phyloP scores from a whole-genome alignment of 306 rosid genomes.

The Castanea sativa region DNA sequence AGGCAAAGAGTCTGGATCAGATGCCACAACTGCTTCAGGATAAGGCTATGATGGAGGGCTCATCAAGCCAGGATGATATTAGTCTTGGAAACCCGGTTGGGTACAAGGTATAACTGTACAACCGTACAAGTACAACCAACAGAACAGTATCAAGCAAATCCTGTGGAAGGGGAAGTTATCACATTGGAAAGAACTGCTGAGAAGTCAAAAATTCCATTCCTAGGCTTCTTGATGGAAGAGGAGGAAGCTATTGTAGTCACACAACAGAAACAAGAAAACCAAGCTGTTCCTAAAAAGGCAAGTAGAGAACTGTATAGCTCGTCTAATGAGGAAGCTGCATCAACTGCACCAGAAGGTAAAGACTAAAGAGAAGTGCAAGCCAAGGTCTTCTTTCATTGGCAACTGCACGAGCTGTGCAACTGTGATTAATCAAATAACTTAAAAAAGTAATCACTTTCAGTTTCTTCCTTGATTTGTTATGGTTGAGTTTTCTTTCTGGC shows the following conservation, averaged over 20 bases:
- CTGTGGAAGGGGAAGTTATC: conserved; percentile 55
- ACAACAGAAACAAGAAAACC: conserved; percentile 30
- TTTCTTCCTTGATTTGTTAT: conserved; percentile 15
- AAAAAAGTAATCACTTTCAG: background rate
- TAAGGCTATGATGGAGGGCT: conserved; percentile 31
- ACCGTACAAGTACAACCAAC: conserved; percentile 12
- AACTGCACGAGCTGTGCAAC: conserved; percentile 84
- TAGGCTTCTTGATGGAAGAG: conserved; percentile 50
- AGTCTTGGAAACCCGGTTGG: conserved; percentile 25
- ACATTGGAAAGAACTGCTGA: conserved; percentile 63
- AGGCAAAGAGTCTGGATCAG: conserved; percentile 48
- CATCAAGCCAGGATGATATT: conserved; percentile 21
- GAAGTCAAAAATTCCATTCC: conserved; percentile 45
- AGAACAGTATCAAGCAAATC: conserved; percentile 23
- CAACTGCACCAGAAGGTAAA: conserved; percentile 42
- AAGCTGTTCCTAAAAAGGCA: conserved; percentile 14
- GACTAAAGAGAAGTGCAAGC: conserved; percentile 44
- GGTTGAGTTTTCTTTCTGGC: conserved; percentile 18
- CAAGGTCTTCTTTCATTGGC: conserved; percentile 55
- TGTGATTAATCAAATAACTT: conserved; percentile 33
- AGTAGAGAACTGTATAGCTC: conserved; percentile 9
- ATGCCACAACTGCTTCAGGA: conserved; percentile 50
- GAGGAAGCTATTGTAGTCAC: conserved; percentile 44
- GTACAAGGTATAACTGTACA: background rate
- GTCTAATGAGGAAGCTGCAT: conserved; percentile 24